Evolutionary conservation across 2,329 filamentous ascomycete species (phyloP).

Genomic region (Cercospora sojina): DNA sequence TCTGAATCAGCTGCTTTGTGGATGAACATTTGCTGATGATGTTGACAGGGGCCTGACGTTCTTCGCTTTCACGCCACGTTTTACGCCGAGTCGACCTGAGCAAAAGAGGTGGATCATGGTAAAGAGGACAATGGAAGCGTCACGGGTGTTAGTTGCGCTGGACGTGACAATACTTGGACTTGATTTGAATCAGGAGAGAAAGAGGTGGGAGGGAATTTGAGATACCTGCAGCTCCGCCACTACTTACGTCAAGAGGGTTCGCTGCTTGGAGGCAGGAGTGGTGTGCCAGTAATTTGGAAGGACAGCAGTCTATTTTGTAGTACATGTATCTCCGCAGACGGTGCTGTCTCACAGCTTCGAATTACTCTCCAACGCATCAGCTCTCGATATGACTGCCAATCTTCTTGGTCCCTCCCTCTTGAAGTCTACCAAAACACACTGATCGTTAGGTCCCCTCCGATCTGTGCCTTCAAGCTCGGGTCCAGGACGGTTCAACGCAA

Average conservation of each 20-base stretch:
- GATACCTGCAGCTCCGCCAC: neutral
- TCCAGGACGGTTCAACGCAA: conserved; percentile 56
- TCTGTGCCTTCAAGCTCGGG: conserved; percentile 49
- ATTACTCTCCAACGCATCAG: conserved; percentile 38
- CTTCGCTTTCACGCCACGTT: neutral
- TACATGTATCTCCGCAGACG: neutral
- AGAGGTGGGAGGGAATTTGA: neutral
- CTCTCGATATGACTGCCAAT: conserved; percentile 50
- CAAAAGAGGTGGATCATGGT: neutral
- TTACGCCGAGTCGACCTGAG: neutral
- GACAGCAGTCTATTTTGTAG: neutral
- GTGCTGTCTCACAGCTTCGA: conserved; percentile 7
- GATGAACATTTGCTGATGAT: neutral
- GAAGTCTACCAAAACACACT: conserved; percentile 59
- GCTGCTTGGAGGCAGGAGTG: neutral
- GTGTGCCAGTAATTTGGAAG: neutral
- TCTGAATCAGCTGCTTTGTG: neutral
- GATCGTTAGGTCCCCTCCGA: conserved; percentile 53
- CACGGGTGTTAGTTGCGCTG: neutral
- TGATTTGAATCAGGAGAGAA: neutral
- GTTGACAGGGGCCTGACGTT: neutral
- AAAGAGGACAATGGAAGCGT: neutral
- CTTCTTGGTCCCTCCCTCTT: conserved; percentile 57
- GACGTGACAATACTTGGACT: neutral
- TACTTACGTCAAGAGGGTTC: neutral